Percentiles rank a stretch among this genome's conserved stretches.
These are phyloP conservation scores for Marvania coccoides DNA, from an alignment of 139 green algal species.

Conservation along the genomic window DNA sequence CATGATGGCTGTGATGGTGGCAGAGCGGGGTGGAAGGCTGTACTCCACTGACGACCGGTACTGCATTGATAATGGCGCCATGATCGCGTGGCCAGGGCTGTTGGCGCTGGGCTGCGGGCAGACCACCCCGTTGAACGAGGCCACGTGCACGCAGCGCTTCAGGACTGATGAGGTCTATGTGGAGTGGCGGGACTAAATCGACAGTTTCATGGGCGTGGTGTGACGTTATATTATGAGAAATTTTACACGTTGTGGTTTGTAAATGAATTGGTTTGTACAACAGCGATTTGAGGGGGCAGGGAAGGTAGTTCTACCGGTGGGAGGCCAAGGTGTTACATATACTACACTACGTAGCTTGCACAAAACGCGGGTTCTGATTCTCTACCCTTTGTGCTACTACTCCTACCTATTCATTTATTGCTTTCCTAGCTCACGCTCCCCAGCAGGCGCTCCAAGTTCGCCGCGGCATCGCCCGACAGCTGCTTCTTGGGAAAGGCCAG, in stretches of 20 bases:
- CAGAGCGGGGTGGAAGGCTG: conserved; percentile 58
- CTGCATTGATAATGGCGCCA: conserved; percentile 93
- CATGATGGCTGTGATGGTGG: conserved; percentile 66
- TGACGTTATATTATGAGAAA: too few relatives aligned
- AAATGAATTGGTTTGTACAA: too few relatives aligned
- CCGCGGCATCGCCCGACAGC: background rate
- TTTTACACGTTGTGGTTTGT: too few relatives aligned
- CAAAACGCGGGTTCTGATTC: too few relatives aligned
- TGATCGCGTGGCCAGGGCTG: conserved; percentile 89
- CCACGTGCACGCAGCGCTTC: conserved; percentile 77
- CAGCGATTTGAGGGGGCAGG: too few relatives aligned
- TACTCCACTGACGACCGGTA: conserved; percentile 61
- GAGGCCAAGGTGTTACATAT: too few relatives aligned
- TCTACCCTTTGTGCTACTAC: background rate
- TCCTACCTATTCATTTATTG: conserved; percentile 4
- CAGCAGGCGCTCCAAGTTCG: conserved; percentile 13
- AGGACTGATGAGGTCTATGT: conserved; percentile 78
- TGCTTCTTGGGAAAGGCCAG: conserved; percentile 50
- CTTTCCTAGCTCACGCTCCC: too few relatives aligned
- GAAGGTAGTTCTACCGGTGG: too few relatives aligned
- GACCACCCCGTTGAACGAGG: conserved; percentile 48
- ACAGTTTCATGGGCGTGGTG: background rate
- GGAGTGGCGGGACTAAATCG: conserved; percentile 60
- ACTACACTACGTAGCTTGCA: too few relatives aligned
- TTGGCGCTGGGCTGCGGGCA: conserved; percentile 52